phyloP scores from a whole-genome alignment of 345 rosid genomes.

The Eutrema japonicum region DNA sequence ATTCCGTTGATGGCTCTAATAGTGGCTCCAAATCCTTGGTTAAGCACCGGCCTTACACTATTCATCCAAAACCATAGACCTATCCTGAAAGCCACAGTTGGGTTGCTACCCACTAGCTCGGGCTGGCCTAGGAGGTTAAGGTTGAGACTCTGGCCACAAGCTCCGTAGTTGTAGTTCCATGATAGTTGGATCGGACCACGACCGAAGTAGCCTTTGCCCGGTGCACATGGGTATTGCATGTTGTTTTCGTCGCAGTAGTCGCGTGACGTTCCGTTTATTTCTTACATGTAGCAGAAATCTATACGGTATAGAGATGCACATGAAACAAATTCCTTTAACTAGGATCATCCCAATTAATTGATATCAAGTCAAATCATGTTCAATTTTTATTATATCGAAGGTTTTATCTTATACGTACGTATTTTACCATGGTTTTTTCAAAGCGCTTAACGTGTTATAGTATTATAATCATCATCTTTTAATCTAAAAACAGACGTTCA shows the following conservation, averaged over 20 bases:
- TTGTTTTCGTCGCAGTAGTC: conserved; percentile 51
- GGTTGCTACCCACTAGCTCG: conserved; percentile 48
- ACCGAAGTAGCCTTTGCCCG: conserved; percentile 53
- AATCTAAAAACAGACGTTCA: not conserved
- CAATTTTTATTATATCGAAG: not conserved
- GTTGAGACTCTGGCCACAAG: conserved; percentile 47
- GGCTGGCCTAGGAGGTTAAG: conserved; percentile 52
- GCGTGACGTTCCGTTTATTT: conserved; percentile 55
- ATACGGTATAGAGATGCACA: conserved; percentile 10
- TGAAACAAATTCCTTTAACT: not conserved
- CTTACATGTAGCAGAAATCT: conserved; percentile 75
- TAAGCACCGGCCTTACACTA: conserved; percentile 46
- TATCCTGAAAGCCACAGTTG: conserved; percentile 51
- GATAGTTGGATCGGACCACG: conserved; percentile 65
- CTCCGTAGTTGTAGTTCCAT: conserved; percentile 64
- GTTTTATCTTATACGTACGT: not conserved
- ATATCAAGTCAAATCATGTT: not conserved
- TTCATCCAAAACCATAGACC: conserved; percentile 67
- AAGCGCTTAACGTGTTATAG: not conserved
- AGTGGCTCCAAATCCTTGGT: conserved; percentile 61
- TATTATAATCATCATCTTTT: not conserved
- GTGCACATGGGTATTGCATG: conserved; percentile 61
- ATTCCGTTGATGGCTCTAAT: conserved; percentile 54
- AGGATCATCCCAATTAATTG: not conserved
- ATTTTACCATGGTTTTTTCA: not conserved